phyloP scores from a whole-genome alignment of 192 early-diverging fungal genomes.

The Podila clonocystis region DNA sequence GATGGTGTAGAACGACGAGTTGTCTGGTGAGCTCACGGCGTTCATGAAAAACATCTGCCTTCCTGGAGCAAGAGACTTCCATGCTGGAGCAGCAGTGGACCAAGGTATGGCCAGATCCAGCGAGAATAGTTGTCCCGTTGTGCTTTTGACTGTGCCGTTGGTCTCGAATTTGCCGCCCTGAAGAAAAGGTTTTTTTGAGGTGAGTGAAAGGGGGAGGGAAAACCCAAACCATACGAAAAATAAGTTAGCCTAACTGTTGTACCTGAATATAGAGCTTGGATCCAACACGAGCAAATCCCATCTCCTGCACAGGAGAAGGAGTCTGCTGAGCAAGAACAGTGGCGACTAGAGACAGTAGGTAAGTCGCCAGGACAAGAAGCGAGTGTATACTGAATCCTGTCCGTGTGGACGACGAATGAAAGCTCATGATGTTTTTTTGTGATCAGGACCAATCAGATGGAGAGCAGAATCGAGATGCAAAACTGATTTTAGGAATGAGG shows the following conservation, averaged over 20 bases:
- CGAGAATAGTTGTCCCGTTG: slow-evolving; percentile 3
- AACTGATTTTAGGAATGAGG: neutral
- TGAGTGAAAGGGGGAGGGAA: neutral
- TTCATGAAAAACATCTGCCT: neutral
- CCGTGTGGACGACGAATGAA: neutral
- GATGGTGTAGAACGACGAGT: slow-evolving; percentile 11
- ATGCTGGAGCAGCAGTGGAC: slow-evolving; percentile 1
- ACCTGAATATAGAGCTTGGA: slow-evolving; percentile 14
- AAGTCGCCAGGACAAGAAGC: neutral
- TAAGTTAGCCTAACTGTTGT: neutral
- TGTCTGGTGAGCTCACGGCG: slow-evolving; percentile 16
- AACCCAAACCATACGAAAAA: neutral
- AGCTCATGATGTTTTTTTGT: too few relatives aligned
- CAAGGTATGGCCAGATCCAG: slow-evolving; percentile 31
- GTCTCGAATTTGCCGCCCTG: slow-evolving; percentile 4
- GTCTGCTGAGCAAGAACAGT: neutral
- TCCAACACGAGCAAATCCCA: slow-evolving; percentile 22
- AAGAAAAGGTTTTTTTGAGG: neutral
- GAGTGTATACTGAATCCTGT: neutral
- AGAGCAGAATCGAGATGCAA: neutral
- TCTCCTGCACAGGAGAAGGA: slow-evolving; percentile 8
- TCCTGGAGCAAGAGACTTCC: slow-evolving; percentile 7
- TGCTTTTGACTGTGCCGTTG: neutral
- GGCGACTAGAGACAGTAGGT: neutral
- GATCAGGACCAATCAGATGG: neutral